Base-by-base conservation (phyloP, 106 monocot species). In the Cymbidium sinense region DNA sequence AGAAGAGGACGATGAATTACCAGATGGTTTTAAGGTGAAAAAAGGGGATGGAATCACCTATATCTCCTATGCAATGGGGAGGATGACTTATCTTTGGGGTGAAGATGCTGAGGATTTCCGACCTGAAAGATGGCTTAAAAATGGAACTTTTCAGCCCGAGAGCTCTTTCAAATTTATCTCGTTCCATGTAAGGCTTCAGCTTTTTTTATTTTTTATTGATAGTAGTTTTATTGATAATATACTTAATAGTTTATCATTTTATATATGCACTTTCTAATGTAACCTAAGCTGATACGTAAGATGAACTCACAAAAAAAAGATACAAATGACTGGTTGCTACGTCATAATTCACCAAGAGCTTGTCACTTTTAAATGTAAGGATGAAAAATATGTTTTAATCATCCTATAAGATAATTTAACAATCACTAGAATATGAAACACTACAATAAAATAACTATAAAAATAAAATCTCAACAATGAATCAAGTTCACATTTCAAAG, bases 91-190 rank as follows among this genome's bases (percentile, higher is more conserved):
- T 70, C 64, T 86, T 18, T 86, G 86, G 86, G 86, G 86, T 0
- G 83, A 86, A 20, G 86, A 86, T 70, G 86, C 86, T 19, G 86
- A 86, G 28, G 83, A 80, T 10, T 86, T 83, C 37, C 30, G 77
- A 19, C 86, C 86, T 0, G 86, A 86, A 74, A 47, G 86, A 35
- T 86, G 86, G 86, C 47, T 86, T 27, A 34, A 83, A 2, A 79
- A 80, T 64, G 84, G 80, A 27, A 21, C 23, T 25, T 86, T 86
- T 69, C 30, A 37, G 21, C 69, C 80, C 13, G 69, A 86, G 43
- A 86, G 86, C 70, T 83, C 76, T n/a, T 86, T 77, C 80, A 86
- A 86, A 36, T 86, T 86, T 41, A 39, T 80, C 0, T 65, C 86
- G 13, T 86, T 86, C 51, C 43, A 83, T 70, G 86, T 83, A 80